Conservation (phyloP, 2,329 filamentous ascomycete species). For the Corinectria fuckeliana region DNA sequence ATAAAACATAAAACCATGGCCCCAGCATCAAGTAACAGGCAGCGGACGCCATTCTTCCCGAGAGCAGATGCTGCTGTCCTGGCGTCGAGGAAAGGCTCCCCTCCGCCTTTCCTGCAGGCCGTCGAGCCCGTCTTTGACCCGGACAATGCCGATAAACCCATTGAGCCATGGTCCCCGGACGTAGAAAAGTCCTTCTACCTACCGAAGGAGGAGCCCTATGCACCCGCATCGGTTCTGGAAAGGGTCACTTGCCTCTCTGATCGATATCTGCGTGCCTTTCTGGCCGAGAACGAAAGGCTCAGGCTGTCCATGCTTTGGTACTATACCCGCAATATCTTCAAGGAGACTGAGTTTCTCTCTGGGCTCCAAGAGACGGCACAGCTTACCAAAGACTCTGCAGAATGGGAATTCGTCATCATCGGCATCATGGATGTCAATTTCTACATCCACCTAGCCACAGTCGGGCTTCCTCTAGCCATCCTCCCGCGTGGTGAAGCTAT, state of each 20-base stretch:
- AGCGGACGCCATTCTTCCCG: constrained; percentile 31
- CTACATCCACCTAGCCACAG: constrained; percentile 50
- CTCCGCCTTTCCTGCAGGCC: constrained; percentile 19
- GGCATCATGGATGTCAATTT: constrained; percentile 51
- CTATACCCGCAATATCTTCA: constrained; percentile 48
- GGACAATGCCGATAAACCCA: constrained; percentile 14
- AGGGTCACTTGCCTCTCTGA: constrained; percentile 2
- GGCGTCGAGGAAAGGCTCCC: constrained; percentile 18
- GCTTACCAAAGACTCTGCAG: constrained; percentile 48
- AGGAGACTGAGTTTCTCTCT: constrained; percentile 49
- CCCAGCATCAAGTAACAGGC: background rate
- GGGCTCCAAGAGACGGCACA: constrained; percentile 50
- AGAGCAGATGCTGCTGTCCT: constrained; percentile 36
- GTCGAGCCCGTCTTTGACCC: constrained; percentile 33
- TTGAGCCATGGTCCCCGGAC: constrained; percentile 24
- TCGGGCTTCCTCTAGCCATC: constrained; percentile 48
- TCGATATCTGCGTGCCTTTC: constrained; percentile 32
- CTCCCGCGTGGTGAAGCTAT: constrained; percentile 53
- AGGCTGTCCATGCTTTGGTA: constrained; percentile 50
- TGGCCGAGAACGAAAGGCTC: constrained; percentile 41
- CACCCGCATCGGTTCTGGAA: constrained; percentile 19
- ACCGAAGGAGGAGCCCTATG: constrained; percentile 12
- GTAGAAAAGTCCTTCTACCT: constrained; percentile 8
- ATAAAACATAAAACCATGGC: background rate
- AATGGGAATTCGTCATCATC: constrained; percentile 54